Conservation (phyloP, 257 asterid species). For the Agastache rugosa region DNA sequence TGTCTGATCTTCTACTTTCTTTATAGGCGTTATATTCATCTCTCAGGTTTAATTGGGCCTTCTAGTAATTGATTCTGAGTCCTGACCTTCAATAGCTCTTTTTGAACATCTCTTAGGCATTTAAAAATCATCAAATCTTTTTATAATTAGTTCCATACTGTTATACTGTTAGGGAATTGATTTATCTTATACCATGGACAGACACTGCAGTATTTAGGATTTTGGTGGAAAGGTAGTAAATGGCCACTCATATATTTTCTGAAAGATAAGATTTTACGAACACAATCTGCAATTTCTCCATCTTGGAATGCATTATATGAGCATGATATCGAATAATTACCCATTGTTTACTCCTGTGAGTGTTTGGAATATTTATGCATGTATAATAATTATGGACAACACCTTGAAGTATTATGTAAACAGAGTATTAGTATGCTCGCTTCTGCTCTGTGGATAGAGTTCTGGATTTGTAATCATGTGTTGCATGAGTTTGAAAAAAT, state of each 20-base stretch:
- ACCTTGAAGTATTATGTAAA: background rate
- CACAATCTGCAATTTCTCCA: background rate
- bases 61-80: background rate
- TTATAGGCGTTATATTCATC: background rate
- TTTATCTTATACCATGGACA: background rate
- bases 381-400: background rate
- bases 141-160: background rate
- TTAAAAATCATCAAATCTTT: background rate
- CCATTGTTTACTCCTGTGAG: background rate
- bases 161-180: slow-evolving; percentile 4
- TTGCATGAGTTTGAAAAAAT: background rate
- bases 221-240: background rate
- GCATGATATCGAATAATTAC: background rate
- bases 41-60: background rate
- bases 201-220: background rate
- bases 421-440: background rate
- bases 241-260: background rate
- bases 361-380: background rate
- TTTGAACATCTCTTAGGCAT: background rate
- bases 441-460: background rate
- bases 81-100: background rate
- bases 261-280: background rate
- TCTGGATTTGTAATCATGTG: background rate
- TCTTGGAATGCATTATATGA: background rate
- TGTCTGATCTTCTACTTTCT: slow-evolving; percentile 4